Base-by-base conservation (phyloP, 768 basidiomycete genomes). In the Cystoderma amianthinum region DNA sequence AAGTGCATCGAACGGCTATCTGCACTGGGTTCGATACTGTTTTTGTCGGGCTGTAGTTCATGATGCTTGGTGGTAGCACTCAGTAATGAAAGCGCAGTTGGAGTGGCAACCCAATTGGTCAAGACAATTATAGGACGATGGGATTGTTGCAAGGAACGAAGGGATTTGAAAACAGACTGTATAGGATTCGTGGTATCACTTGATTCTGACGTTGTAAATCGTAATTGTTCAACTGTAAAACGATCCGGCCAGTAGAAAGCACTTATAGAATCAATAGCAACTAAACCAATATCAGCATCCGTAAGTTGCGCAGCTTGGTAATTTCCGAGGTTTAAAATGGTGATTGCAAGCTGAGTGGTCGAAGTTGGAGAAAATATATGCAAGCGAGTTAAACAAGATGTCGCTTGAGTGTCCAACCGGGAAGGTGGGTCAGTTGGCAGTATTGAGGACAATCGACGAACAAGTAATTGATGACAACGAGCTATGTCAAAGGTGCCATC, bases 211-310 rank as follows among this genome's bases (percentile, higher is more conserved):
- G 43, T 44, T 44, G 41, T 28, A 41, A 43, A 34, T 16, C 48
- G 71, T 39, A 66, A 46, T 48, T 78, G 77, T 57, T 89, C 86
- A 21, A 62, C 60, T 28, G 66, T 63, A 53, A 79, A 81, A 32
- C 82, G 76, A 55, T 92, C 88, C 2, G 70, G 46, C 89, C 90
- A 92, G 59, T 86, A 76, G 53, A 82, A 87, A 0, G 85, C 57
- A 55, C 81, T 82, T 44, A 88, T 58, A 11, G 87, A 88, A 59
- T 93, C 89, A 35, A 92, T 64, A 7, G 76, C 77, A 25, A 93
- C 59, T 41, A 88, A 50, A 4, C 78, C 80, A 9, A 91, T 68
- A 45, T 80, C 79, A 22, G 64, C 58, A 32, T 74, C 58, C 22
- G 72, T 65, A 44, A 81, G 67, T 39, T 65, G 59, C 13, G 56